Evolutionary conservation across 495 filamentous ascomycete species (phyloP).

Genomic region (Penicillium goetzii): DNA sequence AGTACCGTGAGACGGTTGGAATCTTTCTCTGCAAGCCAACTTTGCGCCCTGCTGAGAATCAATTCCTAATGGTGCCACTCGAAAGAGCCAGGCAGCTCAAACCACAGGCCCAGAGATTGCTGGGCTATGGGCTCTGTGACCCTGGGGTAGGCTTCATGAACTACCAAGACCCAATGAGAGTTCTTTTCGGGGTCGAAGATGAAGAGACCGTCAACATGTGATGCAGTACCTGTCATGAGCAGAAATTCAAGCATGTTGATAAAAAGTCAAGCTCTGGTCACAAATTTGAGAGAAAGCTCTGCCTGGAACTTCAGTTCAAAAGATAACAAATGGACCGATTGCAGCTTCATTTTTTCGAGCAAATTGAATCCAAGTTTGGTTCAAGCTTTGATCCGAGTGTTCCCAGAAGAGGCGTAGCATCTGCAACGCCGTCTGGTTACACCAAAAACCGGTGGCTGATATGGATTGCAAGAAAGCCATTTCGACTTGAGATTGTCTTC

Average conservation of each 20-base stretch:
- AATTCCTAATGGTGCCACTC: conserved; percentile 40
- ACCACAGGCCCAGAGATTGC: conserved; percentile 29
- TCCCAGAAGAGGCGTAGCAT: conserved; percentile 25
- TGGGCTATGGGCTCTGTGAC: conserved; percentile 32
- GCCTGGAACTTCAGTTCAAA: conserved; percentile 1
- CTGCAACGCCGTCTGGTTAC: conserved; percentile 25
- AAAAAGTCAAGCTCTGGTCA: not conserved
- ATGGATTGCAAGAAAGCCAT: conserved; percentile 20
- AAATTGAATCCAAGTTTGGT: conserved; percentile 26
- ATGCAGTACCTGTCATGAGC: conserved; percentile 2
- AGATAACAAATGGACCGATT: conserved; percentile 20
- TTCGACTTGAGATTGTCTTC: conserved; percentile 15
- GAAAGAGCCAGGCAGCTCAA: conserved; percentile 36
- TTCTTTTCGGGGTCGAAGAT: conserved; percentile 29
- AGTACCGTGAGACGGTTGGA: conserved; percentile 32
- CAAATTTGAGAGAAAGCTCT: not conserved
- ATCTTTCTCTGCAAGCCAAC: conserved; percentile 39
- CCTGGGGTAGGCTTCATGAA: conserved; percentile 28
- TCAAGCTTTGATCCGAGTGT: not conserved
- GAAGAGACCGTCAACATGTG: conserved; percentile 29
- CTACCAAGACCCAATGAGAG: conserved; percentile 28
- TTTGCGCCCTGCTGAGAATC: conserved; percentile 41
- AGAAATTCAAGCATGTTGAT: not conserved
- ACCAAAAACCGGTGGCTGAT: conserved; percentile 25
- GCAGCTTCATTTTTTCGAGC: conserved; percentile 18